Conservation (phyloP, 2,329 filamentous ascomycete species). For the Scedosporium boydii region DNA sequence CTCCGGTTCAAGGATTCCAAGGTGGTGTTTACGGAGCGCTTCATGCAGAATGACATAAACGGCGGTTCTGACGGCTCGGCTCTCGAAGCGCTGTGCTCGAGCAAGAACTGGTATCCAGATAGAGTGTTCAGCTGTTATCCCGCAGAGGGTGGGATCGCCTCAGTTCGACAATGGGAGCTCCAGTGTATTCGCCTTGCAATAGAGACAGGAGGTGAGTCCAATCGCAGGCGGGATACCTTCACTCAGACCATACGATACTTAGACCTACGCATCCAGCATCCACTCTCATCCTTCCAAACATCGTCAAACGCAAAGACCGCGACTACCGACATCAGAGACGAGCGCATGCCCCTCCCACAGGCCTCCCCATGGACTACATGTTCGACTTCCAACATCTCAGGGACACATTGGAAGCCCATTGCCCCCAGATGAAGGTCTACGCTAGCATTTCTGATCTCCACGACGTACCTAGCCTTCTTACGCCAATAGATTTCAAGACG, state of each 20-base stretch:
- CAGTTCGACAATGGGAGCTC: slow-evolving; percentile 33
- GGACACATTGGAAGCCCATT: slow-evolving; percentile 17
- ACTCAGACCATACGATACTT: slow-evolving; percentile 7
- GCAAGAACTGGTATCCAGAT: slow-evolving; percentile 27
- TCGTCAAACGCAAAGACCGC: slow-evolving; percentile 20
- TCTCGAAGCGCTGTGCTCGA: slow-evolving; percentile 23
- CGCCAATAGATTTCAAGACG: slow-evolving; percentile 16
- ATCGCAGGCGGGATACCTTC: not conserved
- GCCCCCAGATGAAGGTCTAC: slow-evolving; percentile 27
- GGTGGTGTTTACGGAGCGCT: slow-evolving; percentile 22
- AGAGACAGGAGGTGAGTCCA: slow-evolving; percentile 32
- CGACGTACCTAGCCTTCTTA: slow-evolving; percentile 19
- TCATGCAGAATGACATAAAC: slow-evolving; percentile 22
- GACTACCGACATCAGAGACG: slow-evolving; percentile 18
- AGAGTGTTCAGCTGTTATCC: slow-evolving; percentile 33
- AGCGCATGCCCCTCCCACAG: slow-evolving; percentile 13
- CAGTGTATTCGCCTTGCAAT: slow-evolving; percentile 36
- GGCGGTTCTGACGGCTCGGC: slow-evolving; percentile 20
- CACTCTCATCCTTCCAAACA: slow-evolving; percentile 26
- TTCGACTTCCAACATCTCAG: slow-evolving; percentile 24
- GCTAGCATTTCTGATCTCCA: slow-evolving; percentile 23
- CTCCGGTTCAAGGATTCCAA: slow-evolving; percentile 21
- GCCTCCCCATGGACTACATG: slow-evolving; percentile 21
- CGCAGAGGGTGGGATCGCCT: slow-evolving; percentile 31
- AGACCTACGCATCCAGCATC: slow-evolving; percentile 16